Conservation (phyloP, 2,329 filamentous ascomycete genomes). For the Macrophomina tecta region DNA sequence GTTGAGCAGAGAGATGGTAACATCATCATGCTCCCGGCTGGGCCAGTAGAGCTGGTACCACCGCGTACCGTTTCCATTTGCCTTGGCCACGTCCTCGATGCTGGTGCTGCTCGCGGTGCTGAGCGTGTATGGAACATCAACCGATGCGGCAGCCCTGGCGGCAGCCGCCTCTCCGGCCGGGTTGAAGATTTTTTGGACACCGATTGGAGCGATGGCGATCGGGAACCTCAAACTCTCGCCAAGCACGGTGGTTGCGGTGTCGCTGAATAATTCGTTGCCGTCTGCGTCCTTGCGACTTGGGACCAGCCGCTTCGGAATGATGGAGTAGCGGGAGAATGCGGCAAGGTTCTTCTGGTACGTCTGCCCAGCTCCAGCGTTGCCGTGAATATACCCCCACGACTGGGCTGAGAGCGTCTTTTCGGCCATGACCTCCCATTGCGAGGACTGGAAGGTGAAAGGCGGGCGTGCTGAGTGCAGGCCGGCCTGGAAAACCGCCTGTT, state of each 20-base stretch:
- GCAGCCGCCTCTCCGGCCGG: conserved; percentile 68
- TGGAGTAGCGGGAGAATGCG: conserved; percentile 37
- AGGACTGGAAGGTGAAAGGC: conserved; percentile 42
- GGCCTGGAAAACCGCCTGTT: conserved; percentile 39
- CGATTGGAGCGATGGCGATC: conserved; percentile 65
- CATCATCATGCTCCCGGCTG: conserved; percentile 64
- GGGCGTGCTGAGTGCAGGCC: conserved; percentile 43
- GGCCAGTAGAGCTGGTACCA: conserved; percentile 84
- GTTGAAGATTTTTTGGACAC: conserved; percentile 73
- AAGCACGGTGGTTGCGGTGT: conserved; percentile 35
- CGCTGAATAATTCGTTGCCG: conserved; percentile 12
- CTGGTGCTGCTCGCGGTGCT: conserved; percentile 68
- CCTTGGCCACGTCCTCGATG: conserved; percentile 70
- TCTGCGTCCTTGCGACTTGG: conserved; percentile 5
- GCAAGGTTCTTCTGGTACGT: conserved; percentile 40
- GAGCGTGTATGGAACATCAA: conserved; percentile 69
- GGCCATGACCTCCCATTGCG: conserved; percentile 38
- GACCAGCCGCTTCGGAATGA: conserved; percentile 32
- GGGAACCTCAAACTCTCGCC: conserved; percentile 34
- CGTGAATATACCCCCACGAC: conserved; percentile 43
- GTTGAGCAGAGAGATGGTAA: conserved; percentile 67
- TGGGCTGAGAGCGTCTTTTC: conserved; percentile 38
- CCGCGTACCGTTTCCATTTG: conserved; percentile 62
- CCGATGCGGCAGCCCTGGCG: conserved; percentile 65
- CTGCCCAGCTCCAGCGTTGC: conserved; percentile 41